Evolutionary conservation across 163 green algal species (phyloP).

Genomic region (Scenedesmus sp.): DNA sequence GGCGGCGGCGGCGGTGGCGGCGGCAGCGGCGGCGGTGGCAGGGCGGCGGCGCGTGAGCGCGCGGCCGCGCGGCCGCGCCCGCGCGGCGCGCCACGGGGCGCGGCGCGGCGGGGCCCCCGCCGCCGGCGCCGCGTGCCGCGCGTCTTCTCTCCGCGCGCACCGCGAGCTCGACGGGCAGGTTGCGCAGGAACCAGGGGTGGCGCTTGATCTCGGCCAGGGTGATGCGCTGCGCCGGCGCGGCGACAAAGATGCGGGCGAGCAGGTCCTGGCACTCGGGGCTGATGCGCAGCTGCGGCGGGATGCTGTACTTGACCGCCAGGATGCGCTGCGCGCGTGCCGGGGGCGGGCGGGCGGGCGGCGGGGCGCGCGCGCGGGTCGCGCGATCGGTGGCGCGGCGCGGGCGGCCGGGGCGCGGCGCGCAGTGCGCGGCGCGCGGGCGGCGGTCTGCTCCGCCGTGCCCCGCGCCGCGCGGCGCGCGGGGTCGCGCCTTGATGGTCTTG

Average conservation of each 20-base stretch:
- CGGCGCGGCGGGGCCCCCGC: neutral
- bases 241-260: conserved; percentile 93
- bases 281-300: conserved; percentile 85
- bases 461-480: neutral
- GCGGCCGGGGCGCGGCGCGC: too few relatives aligned
- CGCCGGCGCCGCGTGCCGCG: neutral
- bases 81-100: neutral
- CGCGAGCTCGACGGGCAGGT: conserved; percentile 85
- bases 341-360: too few relatives aligned
- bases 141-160: conserved; percentile 44
- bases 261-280: conserved; percentile 92
- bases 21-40: neutral
- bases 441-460: neutral
- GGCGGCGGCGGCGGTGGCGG: neutral
- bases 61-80: neutral
- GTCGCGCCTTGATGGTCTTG: conserved; percentile 97
- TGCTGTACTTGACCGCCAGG: conserved; percentile 92
- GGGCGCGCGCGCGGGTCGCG: too few relatives aligned
- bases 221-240: conserved; percentile 86
- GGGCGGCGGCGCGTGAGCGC: neutral
- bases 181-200: conserved; percentile 94
- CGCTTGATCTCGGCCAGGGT: conserved; percentile 85
- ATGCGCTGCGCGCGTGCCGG: too few relatives aligned
- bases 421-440: too few relatives aligned
- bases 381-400: too few relatives aligned